phyloP scores from a whole-genome alignment of 352 stramenopile species.

The Pythium apleroticum region DNA sequence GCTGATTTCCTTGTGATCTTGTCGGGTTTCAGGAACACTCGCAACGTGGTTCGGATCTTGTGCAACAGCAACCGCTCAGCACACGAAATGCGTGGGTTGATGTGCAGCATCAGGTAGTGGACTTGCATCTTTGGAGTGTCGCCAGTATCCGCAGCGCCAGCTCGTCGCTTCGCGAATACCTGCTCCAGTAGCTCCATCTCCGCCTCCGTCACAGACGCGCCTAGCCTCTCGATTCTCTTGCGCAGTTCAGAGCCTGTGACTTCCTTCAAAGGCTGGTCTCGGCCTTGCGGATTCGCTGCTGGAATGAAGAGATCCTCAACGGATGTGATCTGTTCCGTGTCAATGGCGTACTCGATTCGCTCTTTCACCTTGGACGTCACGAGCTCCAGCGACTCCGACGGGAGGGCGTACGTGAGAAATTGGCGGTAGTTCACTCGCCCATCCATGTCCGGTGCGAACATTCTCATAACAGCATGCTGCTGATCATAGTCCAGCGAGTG shows the following conservation, averaged over 20 bases:
- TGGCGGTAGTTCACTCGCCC: slow-evolving; percentile 70
- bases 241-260: slow-evolving; percentile 12
- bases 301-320: slow-evolving; percentile 43
- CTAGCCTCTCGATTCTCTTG: slow-evolving; percentile 21
- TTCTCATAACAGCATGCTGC: slow-evolving; percentile 57
- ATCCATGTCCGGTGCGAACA: slow-evolving; percentile 61
- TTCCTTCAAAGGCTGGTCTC: slow-evolving; percentile 21
- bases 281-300: slow-evolving; percentile 2
- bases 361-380: slow-evolving; percentile 63
- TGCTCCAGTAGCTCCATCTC: slow-evolving; percentile 23
- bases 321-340: slow-evolving; percentile 41
- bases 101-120: slow-evolving; percentile 53
- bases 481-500: slow-evolving; percentile 70
- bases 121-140: slow-evolving; percentile 30
- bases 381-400: slow-evolving; percentile 56
- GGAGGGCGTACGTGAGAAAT: slow-evolving; percentile 59
- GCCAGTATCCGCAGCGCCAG: background rate
- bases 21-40: slow-evolving; percentile 33
- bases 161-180: slow-evolving; percentile 6
- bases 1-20: slow-evolving; percentile 27
- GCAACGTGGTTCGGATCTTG: slow-evolving; percentile 62
- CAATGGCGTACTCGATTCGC: slow-evolving; percentile 55
- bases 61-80: slow-evolving; percentile 53
- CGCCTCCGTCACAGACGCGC: slow-evolving; percentile 20
- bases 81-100: slow-evolving; percentile 56